Conservation (phyloP, 768 basidiomycete species). For the Phylloporus sp. region DNA sequence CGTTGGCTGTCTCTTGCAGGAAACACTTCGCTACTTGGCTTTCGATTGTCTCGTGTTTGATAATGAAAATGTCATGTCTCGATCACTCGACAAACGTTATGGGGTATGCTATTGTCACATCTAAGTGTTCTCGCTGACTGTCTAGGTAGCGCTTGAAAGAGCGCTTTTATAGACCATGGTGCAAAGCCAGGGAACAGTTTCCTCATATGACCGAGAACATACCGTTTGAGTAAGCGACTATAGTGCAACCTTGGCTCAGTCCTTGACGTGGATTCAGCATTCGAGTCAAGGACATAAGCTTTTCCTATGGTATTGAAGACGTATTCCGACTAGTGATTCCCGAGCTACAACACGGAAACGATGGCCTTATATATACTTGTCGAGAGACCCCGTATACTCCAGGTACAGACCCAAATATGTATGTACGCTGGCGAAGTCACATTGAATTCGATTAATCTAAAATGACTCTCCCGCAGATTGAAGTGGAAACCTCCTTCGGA, state of each 20-base stretch:
- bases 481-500: slow-evolving; percentile 99
- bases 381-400: slow-evolving; percentile 74
- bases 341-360: slow-evolving; percentile 82
- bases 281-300: slow-evolving; percentile 79
- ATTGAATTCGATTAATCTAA: neutral
- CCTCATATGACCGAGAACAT: slow-evolving; percentile 59
- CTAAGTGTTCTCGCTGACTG: slow-evolving; percentile 3
- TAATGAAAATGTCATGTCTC: slow-evolving; percentile 81
- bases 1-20: slow-evolving; percentile 39
- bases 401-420: slow-evolving; percentile 91
- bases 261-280: slow-evolving; percentile 49
- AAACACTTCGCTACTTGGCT: slow-evolving; percentile 75
- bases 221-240: slow-evolving; percentile 75
- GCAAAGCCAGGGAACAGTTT: slow-evolving; percentile 62
- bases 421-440: slow-evolving; percentile 56
- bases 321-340: slow-evolving; percentile 86
- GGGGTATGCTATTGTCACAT: slow-evolving; percentile 53
- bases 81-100: slow-evolving; percentile 81
- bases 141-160: slow-evolving; percentile 49
- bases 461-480: slow-evolving; percentile 47
- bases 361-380: slow-evolving; percentile 96
- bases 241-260: slow-evolving; percentile 1
- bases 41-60: slow-evolving; percentile 93
- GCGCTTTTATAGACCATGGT: slow-evolving; percentile 82
- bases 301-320: slow-evolving; percentile 83